Evolutionary conservation across 345 rosid species (phyloP).

Genomic region (Bruguiera sexangula): DNA sequence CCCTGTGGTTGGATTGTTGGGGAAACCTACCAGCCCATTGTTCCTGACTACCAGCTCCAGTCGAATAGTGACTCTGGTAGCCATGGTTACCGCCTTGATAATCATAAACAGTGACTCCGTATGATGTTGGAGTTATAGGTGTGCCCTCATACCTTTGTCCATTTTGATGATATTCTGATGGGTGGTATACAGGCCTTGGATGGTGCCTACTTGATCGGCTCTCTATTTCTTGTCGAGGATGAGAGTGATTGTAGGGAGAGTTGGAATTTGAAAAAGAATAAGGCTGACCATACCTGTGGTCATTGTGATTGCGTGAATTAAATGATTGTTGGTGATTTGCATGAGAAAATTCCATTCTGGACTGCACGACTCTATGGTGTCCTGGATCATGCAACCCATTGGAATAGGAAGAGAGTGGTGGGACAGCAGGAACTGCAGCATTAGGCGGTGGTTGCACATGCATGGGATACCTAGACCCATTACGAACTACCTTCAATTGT

Average conservation of each 20-base stretch:
- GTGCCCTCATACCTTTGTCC: conserved; percentile 30
- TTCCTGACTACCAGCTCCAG: conserved; percentile 27
- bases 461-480: conserved; percentile 26
- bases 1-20: conserved; percentile 34
- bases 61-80: conserved; percentile 37
- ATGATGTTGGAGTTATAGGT: conserved; percentile 15
- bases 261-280: conserved; percentile 2
- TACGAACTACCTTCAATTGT: conserved; percentile 35
- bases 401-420: conserved; percentile 24
- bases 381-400: conserved; percentile 22
- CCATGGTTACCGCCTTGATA: conserved; percentile 32
- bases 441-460: conserved; percentile 32
- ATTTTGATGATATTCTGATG: conserved; percentile 20
- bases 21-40: conserved; percentile 35
- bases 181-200: conserved; percentile 15
- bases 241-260: conserved; percentile 17
- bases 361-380: conserved; percentile 17
- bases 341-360: conserved; percentile 23
- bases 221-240: conserved; percentile 27
- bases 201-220: conserved; percentile 21
- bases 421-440: conserved; percentile 27
- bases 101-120: conserved; percentile 5
- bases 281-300: conserved; percentile 19
- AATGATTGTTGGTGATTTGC: conserved; percentile 10
- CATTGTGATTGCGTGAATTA: conserved; percentile 19